Base-by-base conservation (phyloP, 2,329 filamentous ascomycete species). In the Kalmusia sp. region DNA sequence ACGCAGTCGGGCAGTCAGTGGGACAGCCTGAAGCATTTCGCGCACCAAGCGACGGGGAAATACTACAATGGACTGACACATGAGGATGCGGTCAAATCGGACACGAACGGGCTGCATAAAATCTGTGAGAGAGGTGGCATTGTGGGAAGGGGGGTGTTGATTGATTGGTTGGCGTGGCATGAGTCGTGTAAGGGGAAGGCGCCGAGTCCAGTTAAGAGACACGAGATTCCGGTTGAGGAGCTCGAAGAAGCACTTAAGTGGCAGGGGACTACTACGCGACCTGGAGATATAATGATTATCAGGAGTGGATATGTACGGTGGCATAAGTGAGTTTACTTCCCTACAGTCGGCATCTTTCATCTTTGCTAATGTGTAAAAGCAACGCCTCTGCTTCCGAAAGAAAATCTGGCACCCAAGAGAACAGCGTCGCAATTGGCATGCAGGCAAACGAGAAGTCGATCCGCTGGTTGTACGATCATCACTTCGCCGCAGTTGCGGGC, bases 301-400 rank as follows among this genome's bases (percentile, higher is more conserved):
- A 52, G 73, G 1, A 72, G 66, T 44, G 84, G 83, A 7, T 85
- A 78, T 66, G 62, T 72, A 84, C 2, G 68, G 48, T 71, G 71
- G 72, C 64, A 73, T 43, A 62, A 70, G 65, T 70, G 49, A 34
- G 59, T 51, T 3, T 21, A n/a, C 14, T 7, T 8, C 24, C 3
- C 9, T 44, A n/a, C 9, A n/a, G 11, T 28, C 27, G 14, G 7
- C 14, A 34, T 15, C 4, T 8, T 14, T 49, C 1, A 21, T 25
- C n/a, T 24, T 25, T 35, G 9, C 49, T 58, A 15, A 64, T 22
- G 4, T 9, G 17, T 1, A n/a, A 12, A 15, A 69, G 67, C 43
- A 63, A 66, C 9, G 69, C 69, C 7, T 60, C 55, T 15, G 59
- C 58, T 38, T 48, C 54, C 3, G 68, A 65, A 17, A 63, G 69